Evolutionary conservation across 257 asterid species (phyloP).

Genomic region (Solanum lycopersicoides): DNA sequence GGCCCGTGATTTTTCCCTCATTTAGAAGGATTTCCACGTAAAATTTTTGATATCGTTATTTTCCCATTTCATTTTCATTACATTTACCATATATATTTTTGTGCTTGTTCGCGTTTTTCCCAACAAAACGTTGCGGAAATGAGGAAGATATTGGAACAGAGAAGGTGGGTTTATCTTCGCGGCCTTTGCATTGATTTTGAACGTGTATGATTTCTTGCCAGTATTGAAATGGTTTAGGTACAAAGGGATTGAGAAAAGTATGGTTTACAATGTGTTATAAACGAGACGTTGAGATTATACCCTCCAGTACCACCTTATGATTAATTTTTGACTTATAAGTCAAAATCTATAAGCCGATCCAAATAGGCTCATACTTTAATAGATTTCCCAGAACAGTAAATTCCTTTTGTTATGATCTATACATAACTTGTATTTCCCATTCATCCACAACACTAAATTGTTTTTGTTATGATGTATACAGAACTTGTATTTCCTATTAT

Average conservation of each 20-base stretch:
- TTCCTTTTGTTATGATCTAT: too few species aligned
- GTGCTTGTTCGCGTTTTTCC: too few species aligned
- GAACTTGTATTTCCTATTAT: too few species aligned
- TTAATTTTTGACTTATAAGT: too few species aligned
- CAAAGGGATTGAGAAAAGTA: conserved; percentile 32
- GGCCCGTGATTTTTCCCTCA: too few species aligned
- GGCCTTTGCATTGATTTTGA: background rate
- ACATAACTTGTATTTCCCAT: background rate
- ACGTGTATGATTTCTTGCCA: conserved; percentile 44
- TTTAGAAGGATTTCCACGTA: too few species aligned
- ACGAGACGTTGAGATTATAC: conserved; percentile 43
- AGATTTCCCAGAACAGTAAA: background rate
- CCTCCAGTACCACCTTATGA: conserved; percentile 31
- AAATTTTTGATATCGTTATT: too few species aligned
- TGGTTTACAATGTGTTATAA: conserved; percentile 19
- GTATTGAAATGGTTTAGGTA: conserved; percentile 43
- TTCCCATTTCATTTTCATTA: too few species aligned
- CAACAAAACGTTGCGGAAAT: background rate
- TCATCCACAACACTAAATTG: background rate
- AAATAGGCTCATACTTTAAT: background rate
- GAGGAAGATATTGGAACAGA: conserved; percentile 27
- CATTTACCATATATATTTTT: too few species aligned
- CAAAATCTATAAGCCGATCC: background rate
- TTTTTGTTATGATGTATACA: too few species aligned
- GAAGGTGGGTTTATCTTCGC: conserved; percentile 5